A percentile compares a stretch with the other conserved stretches of the same genome.
phyloP scores from a whole-genome alignment of 129 eudicot species.

The Mikania micrantha region DNA sequence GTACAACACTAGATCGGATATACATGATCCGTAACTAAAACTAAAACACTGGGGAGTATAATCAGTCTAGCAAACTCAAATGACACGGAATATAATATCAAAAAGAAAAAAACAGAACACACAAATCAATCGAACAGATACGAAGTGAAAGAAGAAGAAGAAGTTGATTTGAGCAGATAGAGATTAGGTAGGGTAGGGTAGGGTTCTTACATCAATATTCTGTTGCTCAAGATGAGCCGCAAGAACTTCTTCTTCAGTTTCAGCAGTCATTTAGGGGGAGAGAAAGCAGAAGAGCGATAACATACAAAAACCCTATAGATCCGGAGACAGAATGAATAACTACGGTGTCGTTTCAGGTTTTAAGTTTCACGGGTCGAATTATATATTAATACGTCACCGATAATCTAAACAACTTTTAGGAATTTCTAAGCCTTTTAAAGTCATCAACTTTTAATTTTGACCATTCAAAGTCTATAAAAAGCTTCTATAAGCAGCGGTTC shows the following conservation, averaged over 20 bases:
- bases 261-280: constrained; percentile 51
- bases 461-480: too few relatives aligned
- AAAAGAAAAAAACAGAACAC: not conserved
- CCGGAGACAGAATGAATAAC: not conserved
- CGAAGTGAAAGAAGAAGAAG: not conserved
- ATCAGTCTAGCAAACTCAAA: not conserved
- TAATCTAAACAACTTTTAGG: too few relatives aligned
- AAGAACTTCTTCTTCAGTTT: constrained; percentile 65
- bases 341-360: too few relatives aligned
- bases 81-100: not conserved
- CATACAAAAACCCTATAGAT: constrained; percentile 22
- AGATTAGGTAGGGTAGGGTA: too few relatives aligned
- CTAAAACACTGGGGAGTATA: too few relatives aligned
- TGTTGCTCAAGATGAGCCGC: constrained; percentile 86
- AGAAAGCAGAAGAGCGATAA: not conserved
- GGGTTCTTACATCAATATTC: constrained; percentile 51
- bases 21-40: too few relatives aligned
- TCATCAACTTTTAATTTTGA: too few relatives aligned
- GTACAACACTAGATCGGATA: not conserved
- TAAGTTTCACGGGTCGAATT: too few relatives aligned
- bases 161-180: not conserved
- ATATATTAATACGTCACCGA: too few relatives aligned
- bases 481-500: too few relatives aligned
- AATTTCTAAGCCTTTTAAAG: too few relatives aligned
- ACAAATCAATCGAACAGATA: constrained; percentile 4